Percentiles rank a stretch among this genome's conserved stretches.
Evolutionary conservation across 805 yeast species (phyloP).

Genomic region (Tetrapisispora nanseiensis): DNA sequence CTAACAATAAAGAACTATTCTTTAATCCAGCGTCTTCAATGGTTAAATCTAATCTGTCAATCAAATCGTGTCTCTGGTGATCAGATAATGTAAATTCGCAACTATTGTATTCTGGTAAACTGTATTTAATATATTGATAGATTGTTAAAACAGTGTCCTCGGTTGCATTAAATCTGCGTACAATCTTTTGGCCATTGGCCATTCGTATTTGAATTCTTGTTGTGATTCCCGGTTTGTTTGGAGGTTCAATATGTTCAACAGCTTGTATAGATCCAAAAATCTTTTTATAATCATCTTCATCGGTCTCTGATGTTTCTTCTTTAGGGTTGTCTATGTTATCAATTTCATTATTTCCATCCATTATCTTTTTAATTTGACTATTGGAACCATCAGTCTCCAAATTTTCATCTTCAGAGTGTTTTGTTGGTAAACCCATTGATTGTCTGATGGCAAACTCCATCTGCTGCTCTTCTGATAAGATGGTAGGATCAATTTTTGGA

Average conservation of each 20-base stretch:
- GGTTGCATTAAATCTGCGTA: slow-evolving; percentile 50
- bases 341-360: neutral
- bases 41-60: slow-evolving; percentile 42
- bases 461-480: slow-evolving; percentile 76
- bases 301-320: neutral
- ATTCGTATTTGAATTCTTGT: slow-evolving; percentile 84
- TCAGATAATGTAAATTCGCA: slow-evolving; percentile 46
- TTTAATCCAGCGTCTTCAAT: slow-evolving; percentile 68
- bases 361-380: too few relatives aligned
- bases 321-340: slow-evolving; percentile 4
- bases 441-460: slow-evolving; percentile 63
- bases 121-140: slow-evolving; percentile 58
- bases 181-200: slow-evolving; percentile 75
- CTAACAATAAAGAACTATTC: slow-evolving; percentile 73
- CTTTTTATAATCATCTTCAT: slow-evolving; percentile 14
- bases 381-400: too few relatives aligned
- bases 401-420: too few relatives aligned
- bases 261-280: slow-evolving; percentile 43
- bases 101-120: slow-evolving; percentile 34
- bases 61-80: slow-evolving; percentile 48
- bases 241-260: slow-evolving; percentile 53
- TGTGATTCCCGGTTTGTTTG: slow-evolving; percentile 38
- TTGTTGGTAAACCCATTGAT: slow-evolving; percentile 38
- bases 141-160: slow-evolving; percentile 49
- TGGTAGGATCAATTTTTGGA: slow-evolving; percentile 48